A percentile compares a stretch with the other conserved stretches of the same genome.
Evolutionary conservation across 306 rosid genomes (phyloP).

Genomic region (Inga oerstediana): DNA sequence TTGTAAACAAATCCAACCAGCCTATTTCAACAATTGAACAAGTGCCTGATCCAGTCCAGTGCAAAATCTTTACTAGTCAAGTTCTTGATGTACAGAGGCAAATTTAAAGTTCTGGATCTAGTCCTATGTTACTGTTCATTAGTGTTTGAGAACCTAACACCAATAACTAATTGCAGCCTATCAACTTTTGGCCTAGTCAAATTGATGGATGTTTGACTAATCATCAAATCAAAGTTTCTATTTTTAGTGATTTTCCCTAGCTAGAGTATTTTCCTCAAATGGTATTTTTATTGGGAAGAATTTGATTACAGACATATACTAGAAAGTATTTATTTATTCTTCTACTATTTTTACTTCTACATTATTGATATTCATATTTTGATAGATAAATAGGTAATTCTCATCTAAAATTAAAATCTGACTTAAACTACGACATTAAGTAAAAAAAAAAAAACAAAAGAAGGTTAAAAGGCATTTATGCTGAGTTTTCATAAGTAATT

Average conservation of each 20-base stretch:
- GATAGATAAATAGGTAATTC: not conserved
- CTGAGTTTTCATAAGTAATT: not conserved
- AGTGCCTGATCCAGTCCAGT: not conserved
- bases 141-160: slow-evolving; percentile 41
- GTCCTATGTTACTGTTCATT: slow-evolving; percentile 4
- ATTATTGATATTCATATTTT: not conserved
- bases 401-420: not conserved
- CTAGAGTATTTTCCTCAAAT: not conserved
- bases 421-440: not conserved
- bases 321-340: not conserved
- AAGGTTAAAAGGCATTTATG: not conserved
- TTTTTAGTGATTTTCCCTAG: not conserved
- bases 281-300: slow-evolving; percentile 1
- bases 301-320: not conserved
- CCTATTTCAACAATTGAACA: not conserved
- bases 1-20: not conserved
- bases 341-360: not conserved
- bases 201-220: slow-evolving; percentile 33
- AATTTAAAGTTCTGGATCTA: not conserved
- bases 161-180: slow-evolving; percentile 27
- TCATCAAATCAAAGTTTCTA: slow-evolving; percentile 17
- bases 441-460: not conserved
- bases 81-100: not conserved
- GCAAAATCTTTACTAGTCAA: not conserved
- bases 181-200: slow-evolving; percentile 21